These are phyloP conservation scores for Oidiodendron maius DNA, from an alignment of 495 filamentous ascomycete genomes.

Conservation along the genomic window DNA sequence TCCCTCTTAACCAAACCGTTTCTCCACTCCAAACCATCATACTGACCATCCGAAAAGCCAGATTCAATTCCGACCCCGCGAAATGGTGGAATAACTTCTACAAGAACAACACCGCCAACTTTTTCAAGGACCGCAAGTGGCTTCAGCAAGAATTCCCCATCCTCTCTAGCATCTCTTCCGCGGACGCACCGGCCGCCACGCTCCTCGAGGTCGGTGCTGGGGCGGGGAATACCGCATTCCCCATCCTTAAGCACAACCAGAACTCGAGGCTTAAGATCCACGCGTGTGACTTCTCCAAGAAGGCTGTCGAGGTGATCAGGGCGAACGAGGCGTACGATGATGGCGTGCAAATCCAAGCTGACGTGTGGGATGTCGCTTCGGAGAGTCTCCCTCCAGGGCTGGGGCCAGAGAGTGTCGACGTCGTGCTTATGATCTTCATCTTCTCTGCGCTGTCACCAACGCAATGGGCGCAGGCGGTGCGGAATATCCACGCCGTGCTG, in stretches of 20 bases:
- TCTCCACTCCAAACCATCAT: neutral
- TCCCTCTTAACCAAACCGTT: neutral
- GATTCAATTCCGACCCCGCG: conserved; percentile 83
- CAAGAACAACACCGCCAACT: conserved; percentile 88
- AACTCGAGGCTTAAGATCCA: conserved; percentile 75
- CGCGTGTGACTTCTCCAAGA: conserved; percentile 90
- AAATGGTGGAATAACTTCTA: conserved; percentile 98
- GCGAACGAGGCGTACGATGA: conserved; percentile 55
- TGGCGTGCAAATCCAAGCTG: conserved; percentile 63
- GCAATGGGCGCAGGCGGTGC: conserved; percentile 79
- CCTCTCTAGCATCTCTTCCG: conserved; percentile 59
- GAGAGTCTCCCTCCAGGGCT: conserved; percentile 69
- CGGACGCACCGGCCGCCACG: conserved; percentile 51
- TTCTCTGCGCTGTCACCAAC: conserved; percentile 83
- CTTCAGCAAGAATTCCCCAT: conserved; percentile 90
- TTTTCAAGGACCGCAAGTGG: conserved; percentile 99
- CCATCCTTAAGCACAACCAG: conserved; percentile 71
- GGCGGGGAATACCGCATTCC: conserved; percentile 94
- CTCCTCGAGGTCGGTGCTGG: conserved; percentile 91
- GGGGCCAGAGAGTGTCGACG: conserved; percentile 70
- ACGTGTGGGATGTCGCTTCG: conserved; percentile 84
- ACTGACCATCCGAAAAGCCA: conserved; percentile 21
- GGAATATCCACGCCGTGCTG: conserved; percentile 73
- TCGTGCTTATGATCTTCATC: conserved; percentile 92
- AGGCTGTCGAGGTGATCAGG: conserved; percentile 84